Conservation (phyloP, 2,329 filamentous ascomycete species). For the Cytospora piceae region DNA sequence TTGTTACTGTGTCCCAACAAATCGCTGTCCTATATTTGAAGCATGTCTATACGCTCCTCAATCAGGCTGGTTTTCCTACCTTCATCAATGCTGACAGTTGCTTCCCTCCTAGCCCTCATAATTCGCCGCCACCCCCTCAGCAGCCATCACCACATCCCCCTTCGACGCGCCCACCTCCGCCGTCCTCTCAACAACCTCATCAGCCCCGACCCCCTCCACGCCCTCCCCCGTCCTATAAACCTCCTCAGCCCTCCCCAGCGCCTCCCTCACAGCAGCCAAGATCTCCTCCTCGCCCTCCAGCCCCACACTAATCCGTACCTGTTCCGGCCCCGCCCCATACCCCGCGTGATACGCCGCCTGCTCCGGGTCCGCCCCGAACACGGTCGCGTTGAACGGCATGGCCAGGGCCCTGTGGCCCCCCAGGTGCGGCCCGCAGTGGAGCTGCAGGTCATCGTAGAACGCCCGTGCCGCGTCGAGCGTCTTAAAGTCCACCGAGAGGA, state of each 20-base stretch:
- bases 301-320: slow-evolving; percentile 52
- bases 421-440: slow-evolving; percentile 57
- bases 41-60: not conserved
- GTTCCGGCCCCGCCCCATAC: slow-evolving; percentile 45
- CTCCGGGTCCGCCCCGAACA: slow-evolving; percentile 46
- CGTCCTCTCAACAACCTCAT: not conserved
- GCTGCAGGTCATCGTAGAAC: slow-evolving; percentile 54
- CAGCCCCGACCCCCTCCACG: not conserved
- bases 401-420: slow-evolving; percentile 57
- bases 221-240: not conserved
- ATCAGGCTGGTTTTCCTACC: not conserved
- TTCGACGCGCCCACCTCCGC: not conserved
- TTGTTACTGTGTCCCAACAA: not conserved
- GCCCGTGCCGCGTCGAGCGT: slow-evolving; percentile 44
- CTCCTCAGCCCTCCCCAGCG: slow-evolving; percentile 37
- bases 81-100: no score
- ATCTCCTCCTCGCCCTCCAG: slow-evolving; percentile 49
- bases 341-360: slow-evolving; percentile 43
- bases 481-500: slow-evolving; percentile 56
- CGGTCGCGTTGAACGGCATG: slow-evolving; percentile 51
- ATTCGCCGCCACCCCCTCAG: not conserved
- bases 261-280: slow-evolving; percentile 44
- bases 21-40: not conserved
- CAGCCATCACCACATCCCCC: not conserved
- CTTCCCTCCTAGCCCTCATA: not conserved